Base-by-base conservation (phyloP, 2,329 filamentous ascomycete genomes). In the Hypomyces rosellus region DNA sequence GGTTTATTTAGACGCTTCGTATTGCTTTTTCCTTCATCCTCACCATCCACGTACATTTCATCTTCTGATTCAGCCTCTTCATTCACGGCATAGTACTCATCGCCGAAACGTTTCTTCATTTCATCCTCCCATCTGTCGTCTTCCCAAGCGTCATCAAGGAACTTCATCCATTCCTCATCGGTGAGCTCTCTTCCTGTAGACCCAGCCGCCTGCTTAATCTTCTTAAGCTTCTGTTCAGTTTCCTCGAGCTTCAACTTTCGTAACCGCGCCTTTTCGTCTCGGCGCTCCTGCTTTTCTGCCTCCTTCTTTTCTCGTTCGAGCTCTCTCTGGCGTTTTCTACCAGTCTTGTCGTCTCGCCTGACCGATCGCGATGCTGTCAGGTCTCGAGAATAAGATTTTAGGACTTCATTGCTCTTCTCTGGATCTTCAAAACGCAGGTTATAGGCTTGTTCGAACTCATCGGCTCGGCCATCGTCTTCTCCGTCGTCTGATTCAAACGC, bases 371-470 rank as follows among this genome's bases (percentile, higher is more conserved):
- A 84, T 37, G 85, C 85, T 36, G 87, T 85, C 15, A 89, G 78
- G 64, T 95, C 89, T 81, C 92, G 86, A 50, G 92, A 86, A 70
- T 96, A 95, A 5, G 91, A 89, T 62, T 86, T 84, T 33, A 99
- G 75, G 45, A 87, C 84, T 69, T 96, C 89, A 64, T 96, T 96
- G 60, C 88, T 84, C 64, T 88, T 90, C 53, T 80, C 80, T 0
- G 93, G 90, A 61, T 97, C 88, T 66, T 99, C 93, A 63, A 99
- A 99, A 34, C 93, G 86, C 70, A 96, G 72, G 71, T 99, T 99
- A 73, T 96, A 99, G 4, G 91, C 91, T 57, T 88, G 80, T 70
- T 99, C 93, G 62, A 92, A 95, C 54, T 86, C 82, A 41, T 97
- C 92, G 22, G 91, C 91, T 42, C 81, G 78, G 30, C 88, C 83